Base-by-base conservation (phyloP, 2,329 filamentous ascomycete species). In the Ophiocordyceps camponoti-rufipedis region DNA sequence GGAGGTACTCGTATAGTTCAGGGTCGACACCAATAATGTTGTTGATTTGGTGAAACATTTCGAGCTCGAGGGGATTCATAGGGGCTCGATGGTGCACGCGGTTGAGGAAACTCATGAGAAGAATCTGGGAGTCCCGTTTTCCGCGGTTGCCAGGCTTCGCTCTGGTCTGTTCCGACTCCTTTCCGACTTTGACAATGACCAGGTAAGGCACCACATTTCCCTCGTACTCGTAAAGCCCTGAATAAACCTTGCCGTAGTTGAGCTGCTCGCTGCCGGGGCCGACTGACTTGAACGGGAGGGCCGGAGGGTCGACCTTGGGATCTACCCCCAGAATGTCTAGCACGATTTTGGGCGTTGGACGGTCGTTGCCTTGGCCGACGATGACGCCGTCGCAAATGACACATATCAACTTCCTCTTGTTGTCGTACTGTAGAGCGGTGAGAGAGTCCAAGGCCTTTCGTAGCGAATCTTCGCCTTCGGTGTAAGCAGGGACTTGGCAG, bases 231-330 rank as follows among this genome's bases (percentile, higher is more conserved):
- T 98, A 98, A 5, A 98, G 71, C 57, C 91, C 91, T 18, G 91
- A 95, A 65, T 98, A 98, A 52, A 95, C 79, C 65, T 98, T 98
- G 63, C 85, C 91, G 88, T 96, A 96, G 64, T 98, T 98, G 70
- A 96, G 91, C 63, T 96, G 91, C 67, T 94, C 94, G 66, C 83
- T 77, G 59, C 91, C 91, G 64, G 96, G 89, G 48, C 91, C 91
- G 38, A 98, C 75, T 58, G 86, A 89, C 61, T 98, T 89, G 55
- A 98, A 98, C 70, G 87, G 94, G 47, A 98, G 72, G 3, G 91
- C 86, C 60, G 95, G 88, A 0, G 93, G 91, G 57, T 98, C 89
- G 14, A 95, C 84, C 2, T 82, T 85, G 54, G 95, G 88, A 2
- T 87, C 83, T 28, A 98, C 91, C 51, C 91, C 91, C 5, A 98